phyloP scores from a whole-genome alignment of 805 yeast species.

The Candida ovalis region DNA sequence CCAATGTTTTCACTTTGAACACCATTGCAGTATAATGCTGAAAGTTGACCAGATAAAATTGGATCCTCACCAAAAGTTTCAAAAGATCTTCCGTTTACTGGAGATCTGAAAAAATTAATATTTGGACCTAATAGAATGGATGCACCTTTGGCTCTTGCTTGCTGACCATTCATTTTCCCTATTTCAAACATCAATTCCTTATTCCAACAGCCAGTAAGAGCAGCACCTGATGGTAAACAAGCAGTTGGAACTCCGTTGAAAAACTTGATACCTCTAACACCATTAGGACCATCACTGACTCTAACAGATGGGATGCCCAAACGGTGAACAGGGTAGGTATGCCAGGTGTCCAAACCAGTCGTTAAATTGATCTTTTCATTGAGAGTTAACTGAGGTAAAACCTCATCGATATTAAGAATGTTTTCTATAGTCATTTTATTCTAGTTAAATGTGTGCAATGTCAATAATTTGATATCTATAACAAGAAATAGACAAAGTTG shows the following conservation, averaged over 20 bases:
- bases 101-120: slow-evolving; percentile 39
- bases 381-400: slow-evolving; percentile 20
- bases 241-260: slow-evolving; percentile 40
- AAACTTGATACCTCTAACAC: slow-evolving; percentile 41
- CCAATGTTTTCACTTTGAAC: slow-evolving; percentile 48
- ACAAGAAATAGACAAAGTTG: too few relatives aligned
- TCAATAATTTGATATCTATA: too few relatives aligned
- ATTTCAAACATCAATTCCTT: slow-evolving; percentile 34
- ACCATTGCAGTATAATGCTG: slow-evolving; percentile 51
- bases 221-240: slow-evolving; percentile 46
- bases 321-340: slow-evolving; percentile 32
- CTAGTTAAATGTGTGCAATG: too few relatives aligned
- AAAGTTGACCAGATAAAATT: slow-evolving; percentile 38
- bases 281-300: slow-evolving; percentile 45
- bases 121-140: slow-evolving; percentile 36
- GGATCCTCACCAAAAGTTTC: slow-evolving; percentile 66
- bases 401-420: slow-evolving; percentile 11
- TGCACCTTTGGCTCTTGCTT: slow-evolving; percentile 42
- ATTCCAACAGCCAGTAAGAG: slow-evolving; percentile 42
- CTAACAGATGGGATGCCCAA: slow-evolving; percentile 35
- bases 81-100: slow-evolving; percentile 54
- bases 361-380: slow-evolving; percentile 26
- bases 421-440: neutral
- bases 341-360: slow-evolving; percentile 37
- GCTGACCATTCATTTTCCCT: slow-evolving; percentile 41